These are phyloP conservation scores for Oryza australiensis DNA, from an alignment of 176 grass and related monocot genomes.

Conservation along the genomic window DNA sequence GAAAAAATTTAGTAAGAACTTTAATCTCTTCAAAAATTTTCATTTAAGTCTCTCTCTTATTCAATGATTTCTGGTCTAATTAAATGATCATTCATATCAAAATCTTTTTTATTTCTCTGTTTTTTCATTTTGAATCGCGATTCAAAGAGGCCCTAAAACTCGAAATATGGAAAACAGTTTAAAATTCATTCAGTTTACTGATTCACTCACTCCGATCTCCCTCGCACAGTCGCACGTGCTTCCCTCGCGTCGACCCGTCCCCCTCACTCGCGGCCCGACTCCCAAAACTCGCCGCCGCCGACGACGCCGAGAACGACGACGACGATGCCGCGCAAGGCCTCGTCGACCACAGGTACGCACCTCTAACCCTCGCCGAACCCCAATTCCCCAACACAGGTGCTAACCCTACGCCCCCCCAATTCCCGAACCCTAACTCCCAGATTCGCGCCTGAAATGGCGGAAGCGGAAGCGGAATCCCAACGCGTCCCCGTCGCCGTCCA, in stretches of 20 bases:
- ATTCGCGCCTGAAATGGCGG: slow-evolving; percentile 87
- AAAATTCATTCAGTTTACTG: not conserved
- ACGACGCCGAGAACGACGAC: not conserved
- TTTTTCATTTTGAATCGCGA: too few relatives aligned
- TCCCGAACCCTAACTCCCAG: slow-evolving; percentile 44
- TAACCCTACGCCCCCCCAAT: not conserved
- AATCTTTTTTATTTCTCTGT: too few relatives aligned
- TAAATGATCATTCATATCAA: too few relatives aligned
- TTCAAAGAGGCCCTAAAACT: too few relatives aligned
- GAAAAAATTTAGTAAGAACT: too few relatives aligned
- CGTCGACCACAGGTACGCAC: slow-evolving; percentile 56
- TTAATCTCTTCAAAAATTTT: too few relatives aligned
- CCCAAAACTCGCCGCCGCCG: not conserved
- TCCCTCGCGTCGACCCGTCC: not conserved
- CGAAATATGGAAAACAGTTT: too few relatives aligned
- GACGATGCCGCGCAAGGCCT: slow-evolving; percentile 59
- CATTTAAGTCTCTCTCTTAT: too few relatives aligned
- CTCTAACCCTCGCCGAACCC: not conserved
- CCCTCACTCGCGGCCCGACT: slow-evolving; percentile 3
- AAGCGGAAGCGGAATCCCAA: slow-evolving; percentile 75
- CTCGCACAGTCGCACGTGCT: slow-evolving; percentile 28
- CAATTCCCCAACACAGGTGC: not conserved
- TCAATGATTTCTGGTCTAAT: too few relatives aligned
- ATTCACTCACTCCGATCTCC: not conserved
- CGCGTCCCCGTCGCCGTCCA: slow-evolving; percentile 39